These are phyloP conservation scores for Mortierella sp. DNA, from an alignment of 371 early-diverging fungal species.

Conservation along the genomic window DNA sequence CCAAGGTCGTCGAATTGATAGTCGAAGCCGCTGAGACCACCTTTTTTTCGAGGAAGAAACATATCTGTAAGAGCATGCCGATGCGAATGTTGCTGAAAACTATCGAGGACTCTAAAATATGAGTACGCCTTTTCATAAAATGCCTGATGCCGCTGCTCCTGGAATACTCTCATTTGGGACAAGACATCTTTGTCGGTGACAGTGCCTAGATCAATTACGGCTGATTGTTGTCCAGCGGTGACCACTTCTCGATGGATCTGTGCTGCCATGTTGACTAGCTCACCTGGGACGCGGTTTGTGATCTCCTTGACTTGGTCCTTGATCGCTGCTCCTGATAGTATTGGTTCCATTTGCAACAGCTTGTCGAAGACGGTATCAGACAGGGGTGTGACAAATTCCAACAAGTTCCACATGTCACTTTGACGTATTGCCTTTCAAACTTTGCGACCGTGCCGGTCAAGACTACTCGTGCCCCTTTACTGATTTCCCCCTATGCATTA, in stretches of 20 bases:
- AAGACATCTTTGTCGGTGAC: constrained; percentile 2
- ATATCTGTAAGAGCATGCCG: constrained; percentile 21
- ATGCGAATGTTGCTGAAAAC: constrained; percentile 13
- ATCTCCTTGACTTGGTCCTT: constrained; percentile 17
- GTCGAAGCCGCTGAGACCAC: constrained; percentile 1
- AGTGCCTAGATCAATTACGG: not conserved
- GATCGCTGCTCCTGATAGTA: constrained; percentile 12
- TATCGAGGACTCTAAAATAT: constrained; percentile 6
- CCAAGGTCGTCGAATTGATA: constrained; percentile 24
- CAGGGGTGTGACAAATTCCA: constrained; percentile 24
- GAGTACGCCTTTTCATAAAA: constrained; percentile 2
- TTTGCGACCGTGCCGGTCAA: constrained; percentile 19
- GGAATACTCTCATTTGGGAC: constrained; percentile 4
- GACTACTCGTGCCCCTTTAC: constrained; percentile 26
- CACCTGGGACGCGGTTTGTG: constrained; percentile 29
- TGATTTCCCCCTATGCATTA: constrained; percentile 12
- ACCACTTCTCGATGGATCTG: not conserved
- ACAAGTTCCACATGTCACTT: constrained; percentile 10
- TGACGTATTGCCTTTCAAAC: constrained; percentile 23
- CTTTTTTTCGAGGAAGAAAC: constrained; percentile 18
- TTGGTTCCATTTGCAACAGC: constrained; percentile 4
- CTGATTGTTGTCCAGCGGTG: constrained; percentile 2
- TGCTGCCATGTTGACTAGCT: constrained; percentile 12
- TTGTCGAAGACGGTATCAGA: constrained; percentile 13
- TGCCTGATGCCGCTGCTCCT: not conserved